phyloP scores from a whole-genome alignment of 345 rosid species.

The Salix dunnii region DNA sequence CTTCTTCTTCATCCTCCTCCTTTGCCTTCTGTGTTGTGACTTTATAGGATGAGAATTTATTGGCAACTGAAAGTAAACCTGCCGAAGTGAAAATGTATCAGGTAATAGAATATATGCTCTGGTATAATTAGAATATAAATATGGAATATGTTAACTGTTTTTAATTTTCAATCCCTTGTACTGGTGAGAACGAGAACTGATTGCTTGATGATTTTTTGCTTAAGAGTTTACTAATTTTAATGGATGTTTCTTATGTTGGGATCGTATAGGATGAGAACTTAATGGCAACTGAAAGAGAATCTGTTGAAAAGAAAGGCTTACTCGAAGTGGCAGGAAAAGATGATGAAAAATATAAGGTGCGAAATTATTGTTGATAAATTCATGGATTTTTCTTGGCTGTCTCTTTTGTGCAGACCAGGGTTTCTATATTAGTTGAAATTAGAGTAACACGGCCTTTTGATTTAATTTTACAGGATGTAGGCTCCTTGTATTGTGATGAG shows the following conservation, averaged over 20 bases:
- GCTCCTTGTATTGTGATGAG: conserved; percentile 36
- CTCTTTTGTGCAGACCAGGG: conserved; percentile 19
- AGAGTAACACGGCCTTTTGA: too few relatives aligned
- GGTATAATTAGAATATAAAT: neutral
- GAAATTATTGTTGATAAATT: neutral
- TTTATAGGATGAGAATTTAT: conserved; percentile 11
- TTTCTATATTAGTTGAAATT: too few relatives aligned
- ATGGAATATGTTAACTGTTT: neutral
- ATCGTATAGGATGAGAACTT: conserved; percentile 10
- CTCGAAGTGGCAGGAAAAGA: conserved; percentile 9
- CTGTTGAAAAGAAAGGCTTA: conserved; percentile 10
- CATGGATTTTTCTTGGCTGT: neutral
- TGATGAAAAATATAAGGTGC: conserved; percentile 29
- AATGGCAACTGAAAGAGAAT: conserved; percentile 10
- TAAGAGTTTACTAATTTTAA: neutral
- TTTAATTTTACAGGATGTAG: too few relatives aligned
- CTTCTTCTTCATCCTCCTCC: neutral
- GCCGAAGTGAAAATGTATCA: neutral
- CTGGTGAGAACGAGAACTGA: neutral
- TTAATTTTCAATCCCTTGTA: too few relatives aligned
- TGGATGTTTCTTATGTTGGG: neutral
- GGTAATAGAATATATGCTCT: neutral
- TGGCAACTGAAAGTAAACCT: conserved; percentile 9
- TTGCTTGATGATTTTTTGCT: neutral
- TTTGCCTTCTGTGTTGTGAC: neutral